Base-by-base conservation (phyloP, 1,284 basidiomycete genomes). In the Tranzscheliella williamsii region DNA sequence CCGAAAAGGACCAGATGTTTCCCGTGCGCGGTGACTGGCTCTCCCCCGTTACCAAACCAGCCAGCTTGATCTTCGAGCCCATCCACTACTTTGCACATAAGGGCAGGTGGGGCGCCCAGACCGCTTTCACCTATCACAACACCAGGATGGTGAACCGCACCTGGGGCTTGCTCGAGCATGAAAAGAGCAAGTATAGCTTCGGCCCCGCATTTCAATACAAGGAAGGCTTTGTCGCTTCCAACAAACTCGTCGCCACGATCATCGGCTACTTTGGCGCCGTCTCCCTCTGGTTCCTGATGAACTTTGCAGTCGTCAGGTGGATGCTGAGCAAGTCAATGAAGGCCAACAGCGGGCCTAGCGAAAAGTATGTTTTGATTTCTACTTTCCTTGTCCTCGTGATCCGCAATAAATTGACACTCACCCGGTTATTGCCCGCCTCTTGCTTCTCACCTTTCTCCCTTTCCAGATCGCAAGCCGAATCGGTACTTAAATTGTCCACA, bases 141-240 rank as follows among this genome's bases (percentile, higher is more conserved):
- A 80, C 82, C 24, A 79, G 84, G 16, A 78, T 90, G 24, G 87
- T 91, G 27, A 85, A 89, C 60, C 85, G 91, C 44, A 86, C 89
- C 18, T 89, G 86, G 81, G 89, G 86, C 11, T 81, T 93, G 23
- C 82, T 85, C 38, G 83, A 87, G 51, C 61, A 64, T 22, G 62
- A 80, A 26, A 21, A 38, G 17, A 42, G 41, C 16, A 41, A 63
- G 57, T 47, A 45, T 36, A 44, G 55, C 41, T 54, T 62, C 53
- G 44, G 58, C 68, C 1, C 64, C 80, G 16, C 89, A 3, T 89
- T 91, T 79, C 79, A 80, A 24, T 92, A 92, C 73, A 83, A 85
- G 39, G 90, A 93, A 78, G 88, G 87, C 45, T 21, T 84, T 54
- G 79, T 78, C 2, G 79, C 80, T 40, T 72, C 79, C 4, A 81